Base-by-base conservation (phyloP, 179 eudicot genomes). In the Amaranthus tricolor region DNA sequence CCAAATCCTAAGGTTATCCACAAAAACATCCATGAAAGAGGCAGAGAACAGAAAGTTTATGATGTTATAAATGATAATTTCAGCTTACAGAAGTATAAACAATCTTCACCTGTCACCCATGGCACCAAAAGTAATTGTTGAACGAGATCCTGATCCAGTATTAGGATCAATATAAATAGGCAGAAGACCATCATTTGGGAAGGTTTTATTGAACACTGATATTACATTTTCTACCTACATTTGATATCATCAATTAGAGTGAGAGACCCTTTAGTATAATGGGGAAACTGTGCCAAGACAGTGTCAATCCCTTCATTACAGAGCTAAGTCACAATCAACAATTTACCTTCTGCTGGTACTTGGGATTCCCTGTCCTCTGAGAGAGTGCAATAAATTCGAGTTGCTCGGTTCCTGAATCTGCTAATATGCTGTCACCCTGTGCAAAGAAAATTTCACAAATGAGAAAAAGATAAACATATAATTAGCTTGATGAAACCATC, bases 391-490 rank as follows among this genome's bases (percentile, higher is more conserved):
- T 96, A 79, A 96, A 96, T 79, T 96, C 99, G 76, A 96, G 86
- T 84, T 94, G 98, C 85, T 96, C 99, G 21, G 99, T 93, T 80
- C 90, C 99, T 79, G 98, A 94, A 90, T 96, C 99, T 59, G 99
- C 99, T 76, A 96, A 82, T 80, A 96, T 90, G 81, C 97, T 90
- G 50, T 90, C 87, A 74, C 97, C 99, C 99, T 96, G 76, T 96
- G 76, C 21, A 66, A 64, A 6, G 13, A 44, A 66, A 17, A 62
- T 53, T 48, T 12, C 69, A n/a, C 20, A 68, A 74, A 57, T 48
- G 45, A 13, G 16, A 62, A 12, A n/a, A 19, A 31, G 40, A 31
- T n/a, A n/a, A 47, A 55, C 21, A 58, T 47, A 14, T 12, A 43
- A 21, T 69, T 24, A 59, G 10, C 45, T 21, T 49, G 5, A 20